phyloP scores from a whole-genome alignment of 164 flowering plant species.

The Amborella trichopoda region DNA sequence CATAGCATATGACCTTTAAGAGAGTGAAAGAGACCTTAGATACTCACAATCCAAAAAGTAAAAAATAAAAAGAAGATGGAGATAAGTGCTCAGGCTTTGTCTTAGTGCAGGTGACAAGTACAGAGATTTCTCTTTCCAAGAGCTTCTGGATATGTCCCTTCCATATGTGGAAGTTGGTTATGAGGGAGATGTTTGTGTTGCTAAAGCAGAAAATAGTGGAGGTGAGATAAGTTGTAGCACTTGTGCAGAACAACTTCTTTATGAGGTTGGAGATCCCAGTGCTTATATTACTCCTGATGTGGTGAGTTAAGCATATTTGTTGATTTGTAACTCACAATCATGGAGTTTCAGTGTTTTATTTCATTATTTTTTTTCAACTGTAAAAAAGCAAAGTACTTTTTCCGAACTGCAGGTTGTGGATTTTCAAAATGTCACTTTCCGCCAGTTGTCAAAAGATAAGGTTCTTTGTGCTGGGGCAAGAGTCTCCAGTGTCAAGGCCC shows the following conservation, averaged over 20 bases:
- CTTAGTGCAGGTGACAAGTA: conserved; percentile 48
- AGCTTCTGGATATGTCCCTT: conserved; percentile 68
- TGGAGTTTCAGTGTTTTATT: too few species aligned
- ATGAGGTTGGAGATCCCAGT: conserved; percentile 84
- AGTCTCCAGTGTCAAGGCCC: conserved; percentile 33
- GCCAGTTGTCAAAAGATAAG: conserved; percentile 38
- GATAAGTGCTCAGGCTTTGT: too few species aligned
- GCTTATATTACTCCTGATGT: conserved; percentile 92
- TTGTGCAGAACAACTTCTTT: conserved; percentile 94
- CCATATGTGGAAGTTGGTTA: conserved; percentile 75
- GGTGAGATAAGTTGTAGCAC: conserved; percentile 66
- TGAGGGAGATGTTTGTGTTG: conserved; percentile 62
- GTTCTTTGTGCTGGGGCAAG: conserved; percentile 76
- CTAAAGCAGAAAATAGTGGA: conserved; percentile 74
- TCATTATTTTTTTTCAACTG: neutral
- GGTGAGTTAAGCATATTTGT: conserved; percentile 30
- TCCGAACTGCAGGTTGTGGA: conserved; percentile 49
- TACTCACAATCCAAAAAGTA: too few species aligned
- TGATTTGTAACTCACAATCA: too few species aligned
- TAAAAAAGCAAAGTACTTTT: neutral
- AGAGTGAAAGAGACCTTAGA: too few species aligned
- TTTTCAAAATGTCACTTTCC: conserved; percentile 59
- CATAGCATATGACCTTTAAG: too few species aligned
- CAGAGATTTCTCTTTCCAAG: conserved; percentile 42
- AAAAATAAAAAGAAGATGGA: too few species aligned